phyloP scores from a whole-genome alignment of 2,329 filamentous ascomycete genomes.

The Trichoderma cornu-damae region DNA sequence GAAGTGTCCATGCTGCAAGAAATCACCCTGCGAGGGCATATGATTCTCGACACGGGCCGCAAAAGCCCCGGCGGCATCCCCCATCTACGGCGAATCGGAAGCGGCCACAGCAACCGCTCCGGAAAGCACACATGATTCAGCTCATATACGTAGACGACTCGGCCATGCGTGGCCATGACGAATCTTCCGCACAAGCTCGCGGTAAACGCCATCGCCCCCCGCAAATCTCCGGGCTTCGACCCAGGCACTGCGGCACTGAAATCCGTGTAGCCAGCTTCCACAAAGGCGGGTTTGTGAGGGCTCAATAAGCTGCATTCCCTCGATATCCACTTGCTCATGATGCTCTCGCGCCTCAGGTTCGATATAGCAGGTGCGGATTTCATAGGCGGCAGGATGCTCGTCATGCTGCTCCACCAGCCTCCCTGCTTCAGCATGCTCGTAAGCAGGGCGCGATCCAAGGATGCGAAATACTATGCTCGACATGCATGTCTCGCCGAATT shows the following conservation, averaged over 20 bases:
- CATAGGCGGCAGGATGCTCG: slow-evolving; percentile 26
- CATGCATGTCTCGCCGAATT: slow-evolving; percentile 57
- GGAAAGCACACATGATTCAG: slow-evolving; percentile 34
- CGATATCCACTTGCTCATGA: slow-evolving; percentile 40
- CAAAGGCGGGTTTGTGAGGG: slow-evolving; percentile 27
- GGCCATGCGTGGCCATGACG: slow-evolving; percentile 50
- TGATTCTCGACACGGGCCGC: slow-evolving; percentile 46
- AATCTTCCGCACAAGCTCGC: slow-evolving; percentile 55
- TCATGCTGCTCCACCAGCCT: slow-evolving; percentile 46
- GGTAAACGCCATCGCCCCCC: slow-evolving; percentile 38
- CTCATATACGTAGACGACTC: slow-evolving; percentile 53
- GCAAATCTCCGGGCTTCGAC: slow-evolving; percentile 24
- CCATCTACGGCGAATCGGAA: slow-evolving; percentile 25
- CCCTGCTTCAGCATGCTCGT: slow-evolving; percentile 49
- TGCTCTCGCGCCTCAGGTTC: slow-evolving; percentile 27
- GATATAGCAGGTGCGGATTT: slow-evolving; percentile 18
- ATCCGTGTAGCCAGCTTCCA: slow-evolving; percentile 32
- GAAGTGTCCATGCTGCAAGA: slow-evolving; percentile 60
- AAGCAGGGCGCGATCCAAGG: slow-evolving; percentile 48
- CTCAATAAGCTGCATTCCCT: slow-evolving; percentile 35
- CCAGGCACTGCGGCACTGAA: slow-evolving; percentile 33
- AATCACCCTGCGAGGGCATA: slow-evolving; percentile 53
- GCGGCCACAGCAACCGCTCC: slow-evolving; percentile 25
- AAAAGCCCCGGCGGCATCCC: slow-evolving; percentile 29
- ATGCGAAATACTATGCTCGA: slow-evolving; percentile 53